These are phyloP conservation scores for Hypoxylon subgilvum DNA, from an alignment of 495 filamentous ascomycete species.

Conservation along the genomic window DNA sequence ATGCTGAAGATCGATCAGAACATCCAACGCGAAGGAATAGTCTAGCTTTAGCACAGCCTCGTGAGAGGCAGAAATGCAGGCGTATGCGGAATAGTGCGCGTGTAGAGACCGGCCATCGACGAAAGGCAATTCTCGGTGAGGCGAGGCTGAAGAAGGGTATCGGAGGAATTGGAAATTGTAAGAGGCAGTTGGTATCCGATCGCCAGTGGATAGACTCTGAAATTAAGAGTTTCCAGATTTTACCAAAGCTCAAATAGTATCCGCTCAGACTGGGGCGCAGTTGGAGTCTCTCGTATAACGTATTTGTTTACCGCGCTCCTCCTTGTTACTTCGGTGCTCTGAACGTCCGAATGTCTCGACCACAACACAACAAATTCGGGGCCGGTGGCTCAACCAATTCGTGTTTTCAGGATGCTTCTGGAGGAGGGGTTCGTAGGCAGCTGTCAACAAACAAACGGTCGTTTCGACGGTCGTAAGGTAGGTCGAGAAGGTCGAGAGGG, in stretches of 20 bases:
- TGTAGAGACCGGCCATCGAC: constrained; percentile 22
- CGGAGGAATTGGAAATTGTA: background rate
- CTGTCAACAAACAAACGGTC: too few species aligned
- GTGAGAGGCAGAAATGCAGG: constrained; percentile 9
- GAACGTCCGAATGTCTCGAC: too few species aligned
- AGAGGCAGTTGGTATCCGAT: constrained; percentile 14
- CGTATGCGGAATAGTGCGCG: constrained; percentile 17
- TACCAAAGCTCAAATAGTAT: constrained; percentile 4
- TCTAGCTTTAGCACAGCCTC: constrained; percentile 17
- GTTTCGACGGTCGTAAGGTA: background rate
- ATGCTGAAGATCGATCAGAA: constrained; percentile 2
- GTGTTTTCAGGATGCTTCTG: too few species aligned
- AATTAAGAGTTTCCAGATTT: background rate
- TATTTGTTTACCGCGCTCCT: constrained; percentile 7
- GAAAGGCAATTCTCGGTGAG: constrained; percentile 4
- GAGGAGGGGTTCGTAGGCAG: background rate
- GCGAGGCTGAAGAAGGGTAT: constrained; percentile 4
- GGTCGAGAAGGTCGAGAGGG: constrained; percentile 3
- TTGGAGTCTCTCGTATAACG: constrained; percentile 4
- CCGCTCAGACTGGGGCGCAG: constrained; percentile 28
- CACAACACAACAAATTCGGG: too few species aligned
- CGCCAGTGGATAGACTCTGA: background rate
- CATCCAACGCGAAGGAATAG: constrained; percentile 1
- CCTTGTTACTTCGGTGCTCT: constrained; percentile 9
- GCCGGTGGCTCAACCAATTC: too few species aligned